Evolutionary conservation across 192 early-diverging fungal genomes (phyloP), one percentile per base, ranked within the genome.

Genomic region (Coemansia furcata): DNA sequence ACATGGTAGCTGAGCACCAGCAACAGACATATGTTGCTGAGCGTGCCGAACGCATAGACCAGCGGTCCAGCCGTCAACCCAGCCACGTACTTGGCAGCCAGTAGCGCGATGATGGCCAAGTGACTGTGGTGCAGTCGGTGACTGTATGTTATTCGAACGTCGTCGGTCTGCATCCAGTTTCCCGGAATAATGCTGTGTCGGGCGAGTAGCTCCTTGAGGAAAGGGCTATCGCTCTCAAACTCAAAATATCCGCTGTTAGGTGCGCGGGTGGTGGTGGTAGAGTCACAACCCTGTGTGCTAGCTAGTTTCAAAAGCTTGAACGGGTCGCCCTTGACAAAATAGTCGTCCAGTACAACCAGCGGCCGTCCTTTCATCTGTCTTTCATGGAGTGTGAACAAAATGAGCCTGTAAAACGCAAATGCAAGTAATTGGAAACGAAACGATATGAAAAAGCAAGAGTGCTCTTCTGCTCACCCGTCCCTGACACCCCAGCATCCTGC

Each of bases 271-370:
- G 62, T 65, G 59, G 26, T 68, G 23, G 69, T 62, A 60, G 46
- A 35, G 57, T 49, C 47, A 30, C 60, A 42, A 32, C 35, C 54
- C 3, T 57, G 54, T 15, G 15, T 9, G 33, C 58, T 60, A 19
- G 58, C 58, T 50, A 62, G 63, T 19, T 66, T 44, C 14, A 73
- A 42, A 32, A 63, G 58, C 23, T 63, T 61, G 11, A 73, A 50
- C 63, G 65, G 58, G 33, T 68, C 67, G 59, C 55, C 67, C 37
- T 63, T 72, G 63, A 78, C 76, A 78, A 78, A 78, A 38, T 72
- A 78, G 67, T 78, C 76, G 67, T 78, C 76, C 11, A 78, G 66
- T 36, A 78, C 59, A 42, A 78, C 76, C 26, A 73, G 67, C 71
- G 76, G 71, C 21, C 63, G 70, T 23, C 62, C 62, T 54, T 63